Base-by-base conservation (phyloP, 2,329 filamentous ascomycete species). In the Penicillium brasilianum region DNA sequence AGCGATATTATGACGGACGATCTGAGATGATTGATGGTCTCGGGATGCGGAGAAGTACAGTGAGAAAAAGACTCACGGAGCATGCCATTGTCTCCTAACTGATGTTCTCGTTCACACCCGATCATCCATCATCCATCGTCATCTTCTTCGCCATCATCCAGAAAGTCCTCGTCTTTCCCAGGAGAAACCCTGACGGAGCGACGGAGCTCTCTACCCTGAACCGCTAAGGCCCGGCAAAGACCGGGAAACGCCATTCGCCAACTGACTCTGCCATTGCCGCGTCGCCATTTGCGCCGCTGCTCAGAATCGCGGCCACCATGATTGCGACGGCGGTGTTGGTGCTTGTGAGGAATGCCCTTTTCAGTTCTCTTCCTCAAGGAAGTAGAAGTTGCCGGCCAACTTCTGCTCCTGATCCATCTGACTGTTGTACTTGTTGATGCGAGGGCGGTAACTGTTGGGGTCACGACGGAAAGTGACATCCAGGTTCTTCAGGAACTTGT, bases 401-500 rank as follows among this genome's bases (percentile, higher is more conserved):
- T 99, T 99, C 85, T 99, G 95, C 77, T 98, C 95, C 78, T 97
- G 93, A 80, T 99, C 95, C 70, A 98, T 87, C 83, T 99, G 95
- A 76, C 91, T 95, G 80, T 93, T 89, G 74, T 88, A 83, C 87
- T 99, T 99, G 87, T 99, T 99, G 85, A 99, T 99, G 81, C 96
- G 92, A 65, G 96, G 95, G 64, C 95, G 90, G 86, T 87, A 99
- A 74, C 95, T 97, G 81, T 90, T 93, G 65, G 96, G 95, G 75
- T 99, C 95, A 77, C 96, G 93, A 74, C 95, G 92, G 90, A 99
- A 99, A 53, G 95, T 98, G 72, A 99, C 95, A 72, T 99, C 92
- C 65, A 99, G 84, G 80, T 93, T 97, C 87, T 96, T 92, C 78
- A 99, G 81, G 86, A 99, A 99, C 63, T 85, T 87, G 85, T 99